These are phyloP conservation scores for Scheffersomyces stambukii DNA, from an alignment of 1,139 yeast species.

Conservation along the genomic window DNA sequence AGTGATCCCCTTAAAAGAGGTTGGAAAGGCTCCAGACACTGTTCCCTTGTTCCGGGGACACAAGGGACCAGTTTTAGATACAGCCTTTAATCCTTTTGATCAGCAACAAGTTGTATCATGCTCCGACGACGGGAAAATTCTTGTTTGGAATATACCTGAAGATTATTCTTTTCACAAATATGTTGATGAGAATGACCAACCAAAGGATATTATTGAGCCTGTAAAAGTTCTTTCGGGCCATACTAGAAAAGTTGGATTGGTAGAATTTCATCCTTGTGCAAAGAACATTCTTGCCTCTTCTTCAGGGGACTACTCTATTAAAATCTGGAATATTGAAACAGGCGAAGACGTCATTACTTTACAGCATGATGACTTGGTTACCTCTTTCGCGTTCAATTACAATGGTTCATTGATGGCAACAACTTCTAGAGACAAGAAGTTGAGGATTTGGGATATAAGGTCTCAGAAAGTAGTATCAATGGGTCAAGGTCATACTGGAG, in stretches of 20 bases:
- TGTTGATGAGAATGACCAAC: constrained; percentile 56
- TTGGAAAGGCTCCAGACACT: constrained; percentile 92
- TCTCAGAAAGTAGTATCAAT: constrained; percentile 69
- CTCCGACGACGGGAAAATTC: constrained; percentile 88
- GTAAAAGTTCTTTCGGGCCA: constrained; percentile 74
- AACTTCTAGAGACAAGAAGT: constrained; percentile 85
- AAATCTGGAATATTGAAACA: constrained; percentile 80
- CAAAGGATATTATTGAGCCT: constrained; percentile 67
- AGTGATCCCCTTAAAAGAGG: constrained; percentile 77
- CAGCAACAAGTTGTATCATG: constrained; percentile 73
- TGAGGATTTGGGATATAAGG: constrained; percentile 89
- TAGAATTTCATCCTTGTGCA: constrained; percentile 86
- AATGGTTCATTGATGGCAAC: constrained; percentile 86
- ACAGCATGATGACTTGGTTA: constrained; percentile 83
- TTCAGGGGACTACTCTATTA: constrained; percentile 85
- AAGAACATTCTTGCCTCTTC: constrained; percentile 82
- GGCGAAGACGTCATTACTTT: constrained; percentile 71
- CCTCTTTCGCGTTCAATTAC: constrained; percentile 85
- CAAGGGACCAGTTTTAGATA: constrained; percentile 90
- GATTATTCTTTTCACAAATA: constrained; percentile 67
- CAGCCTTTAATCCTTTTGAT: constrained; percentile 91
- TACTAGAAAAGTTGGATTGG: constrained; percentile 90
- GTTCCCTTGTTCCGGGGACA: constrained; percentile 94
- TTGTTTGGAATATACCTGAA: constrained; percentile 83
- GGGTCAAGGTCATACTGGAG: constrained; percentile 90